Conservation (phyloP, 345 rosid species). For the Raphanus sativus region DNA sequence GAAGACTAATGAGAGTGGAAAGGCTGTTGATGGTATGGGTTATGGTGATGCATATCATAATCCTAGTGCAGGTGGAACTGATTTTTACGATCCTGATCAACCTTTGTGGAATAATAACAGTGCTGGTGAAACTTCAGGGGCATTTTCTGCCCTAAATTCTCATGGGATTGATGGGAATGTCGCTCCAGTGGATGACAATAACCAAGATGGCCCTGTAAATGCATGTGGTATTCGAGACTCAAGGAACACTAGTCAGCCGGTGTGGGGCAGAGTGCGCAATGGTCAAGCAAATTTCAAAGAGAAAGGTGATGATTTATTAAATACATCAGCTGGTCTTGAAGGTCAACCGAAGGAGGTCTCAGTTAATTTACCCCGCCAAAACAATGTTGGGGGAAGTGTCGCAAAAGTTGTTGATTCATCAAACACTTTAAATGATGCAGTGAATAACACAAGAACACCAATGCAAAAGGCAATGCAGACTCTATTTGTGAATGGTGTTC, state of each 20-base stretch:
- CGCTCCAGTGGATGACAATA: constrained; percentile 50
- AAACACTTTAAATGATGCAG: constrained; percentile 45
- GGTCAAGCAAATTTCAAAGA: constrained; percentile 54
- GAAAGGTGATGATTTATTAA: constrained; percentile 47
- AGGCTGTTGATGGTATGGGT: constrained; percentile 57
- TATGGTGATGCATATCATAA: constrained; percentile 58
- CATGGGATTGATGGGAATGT: constrained; percentile 56
- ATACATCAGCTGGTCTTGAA: constrained; percentile 48
- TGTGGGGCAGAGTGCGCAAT: constrained; percentile 74
- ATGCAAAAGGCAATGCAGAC: constrained; percentile 84
- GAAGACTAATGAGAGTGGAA: constrained; percentile 47
- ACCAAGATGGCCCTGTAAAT: constrained; percentile 45
- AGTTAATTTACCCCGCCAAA: constrained; percentile 42
- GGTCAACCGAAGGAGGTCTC: constrained; percentile 55
- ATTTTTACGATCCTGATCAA: constrained; percentile 97
- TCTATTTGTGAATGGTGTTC: constrained; percentile 82
- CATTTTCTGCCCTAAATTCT: constrained; percentile 50
- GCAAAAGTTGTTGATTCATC: constrained; percentile 39
- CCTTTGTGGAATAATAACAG: constrained; percentile 88
- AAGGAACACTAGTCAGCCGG: constrained; percentile 50
- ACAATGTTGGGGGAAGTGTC: constrained; percentile 37
- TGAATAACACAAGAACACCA: constrained; percentile 52
- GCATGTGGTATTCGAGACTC: constrained; percentile 45
- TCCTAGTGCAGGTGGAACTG: constrained; percentile 63
- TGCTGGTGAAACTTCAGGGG: constrained; percentile 65